Evolutionary conservation across 768 basidiomycete species (phyloP), one percentile per base, ranked within the genome.

Genomic region (Lentinula detonsa): DNA sequence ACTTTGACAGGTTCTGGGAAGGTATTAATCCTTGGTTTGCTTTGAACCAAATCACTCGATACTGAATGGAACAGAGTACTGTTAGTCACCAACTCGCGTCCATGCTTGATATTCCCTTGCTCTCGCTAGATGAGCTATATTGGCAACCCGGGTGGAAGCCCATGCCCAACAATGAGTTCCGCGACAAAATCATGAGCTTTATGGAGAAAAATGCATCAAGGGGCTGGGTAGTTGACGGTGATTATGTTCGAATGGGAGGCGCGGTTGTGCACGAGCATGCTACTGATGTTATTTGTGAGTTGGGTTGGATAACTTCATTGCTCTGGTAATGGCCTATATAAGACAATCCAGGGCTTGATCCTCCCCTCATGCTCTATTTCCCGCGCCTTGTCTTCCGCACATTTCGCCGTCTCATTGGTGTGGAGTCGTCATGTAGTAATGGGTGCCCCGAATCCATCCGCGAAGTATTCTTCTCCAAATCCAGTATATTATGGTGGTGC

Each of bases 201-300:
- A 43, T 60, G 49, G 15, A 65, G 85, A 83, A 77, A 76, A 57
- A 86, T 15, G 70, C 65, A 10, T 58, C 71, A 31, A 63, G 70
- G 16, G 83, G 82, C 1, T 86, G 85, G 84, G 74, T 85, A 6
- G 69, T 81, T 1, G 84, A 86, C 45, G 85, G 85, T 4, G 70
- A 77, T 54, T 85, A 79, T 64, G 35, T 15, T 0, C 55, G 15
- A 0, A 65, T 51, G 34, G 63, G 74, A 11, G 78, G 73, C 1
- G 63, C 62, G 2, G 59, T 82, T 2, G 68, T 81, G 5, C 63
- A 68, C 0, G 72, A 78, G 3, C 67, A 67, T 21, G 70, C 78
- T 13, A 85, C 84, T 4, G 83, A 85, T 66, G 66, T 81, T 7
- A 76, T 86, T 21, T 86, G 85, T 85, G 61, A 50, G 77, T 71